Conservation (phyloP, 176 grass and related monocot species). For the Saccharum spontaneum region DNA sequence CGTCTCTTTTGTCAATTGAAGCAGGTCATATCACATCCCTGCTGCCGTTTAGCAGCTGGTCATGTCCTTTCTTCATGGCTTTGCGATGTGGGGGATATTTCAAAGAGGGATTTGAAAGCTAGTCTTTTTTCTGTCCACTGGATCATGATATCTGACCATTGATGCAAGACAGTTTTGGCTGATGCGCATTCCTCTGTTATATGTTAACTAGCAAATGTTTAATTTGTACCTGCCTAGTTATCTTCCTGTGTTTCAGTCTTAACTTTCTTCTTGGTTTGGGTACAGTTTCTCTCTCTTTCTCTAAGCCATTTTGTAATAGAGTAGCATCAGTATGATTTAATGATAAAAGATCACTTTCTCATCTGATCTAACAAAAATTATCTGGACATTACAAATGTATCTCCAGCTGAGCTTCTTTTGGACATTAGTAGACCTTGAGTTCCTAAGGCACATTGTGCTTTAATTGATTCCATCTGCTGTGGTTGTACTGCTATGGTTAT, state of each 20-base stretch:
- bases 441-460: background rate
- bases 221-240: constrained; percentile 11
- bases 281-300: background rate
- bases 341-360: background rate
- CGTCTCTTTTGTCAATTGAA: background rate
- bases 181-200: constrained; percentile 7
- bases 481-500: background rate
- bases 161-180: background rate
- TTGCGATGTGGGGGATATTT: background rate
- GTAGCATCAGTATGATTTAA: constrained; percentile 7
- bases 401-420: background rate
- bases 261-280: background rate
- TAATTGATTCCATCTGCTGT: background rate
- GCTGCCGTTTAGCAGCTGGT: background rate
- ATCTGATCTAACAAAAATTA: background rate
- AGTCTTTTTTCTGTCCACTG: constrained; percentile 7
- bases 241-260: background rate
- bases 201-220: constrained; percentile 15
- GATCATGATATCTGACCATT: constrained; percentile 7
- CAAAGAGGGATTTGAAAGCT: background rate
- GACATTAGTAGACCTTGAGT: background rate
- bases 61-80: background rate
- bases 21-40: background rate
- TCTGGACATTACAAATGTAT: background rate
- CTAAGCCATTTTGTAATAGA: background rate